Evolutionary conservation across 2,329 filamentous ascomycete genomes (phyloP).

Genomic region (Sporothrix euskadiensis): DNA sequence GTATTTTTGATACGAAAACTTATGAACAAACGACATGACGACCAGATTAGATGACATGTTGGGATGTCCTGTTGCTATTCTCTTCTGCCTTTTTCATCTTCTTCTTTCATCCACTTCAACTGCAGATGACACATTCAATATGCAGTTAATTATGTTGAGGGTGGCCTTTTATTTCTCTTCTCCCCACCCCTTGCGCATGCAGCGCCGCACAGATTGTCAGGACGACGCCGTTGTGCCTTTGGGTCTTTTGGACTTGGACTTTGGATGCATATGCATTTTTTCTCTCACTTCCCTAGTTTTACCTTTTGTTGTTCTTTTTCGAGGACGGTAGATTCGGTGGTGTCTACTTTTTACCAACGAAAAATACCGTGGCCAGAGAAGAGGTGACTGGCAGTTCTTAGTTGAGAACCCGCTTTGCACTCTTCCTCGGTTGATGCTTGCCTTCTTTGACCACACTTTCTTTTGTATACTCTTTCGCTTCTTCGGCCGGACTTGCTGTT

Average conservation of each 20-base stretch:
- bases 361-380: not conserved
- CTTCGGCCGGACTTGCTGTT: not conserved
- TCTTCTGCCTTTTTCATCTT: slow-evolving; percentile 25
- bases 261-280: not conserved
- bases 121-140: not conserved
- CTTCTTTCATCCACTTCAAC: not conserved
- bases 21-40: slow-evolving; percentile 32
- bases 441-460: slow-evolving; percentile 19
- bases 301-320: not conserved
- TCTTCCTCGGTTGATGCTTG: not conserved
- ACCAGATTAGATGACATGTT: slow-evolving; percentile 30
- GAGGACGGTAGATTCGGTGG: not conserved
- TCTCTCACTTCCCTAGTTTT: not conserved
- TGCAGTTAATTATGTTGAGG: not conserved
- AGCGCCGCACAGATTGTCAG: slow-evolving; percentile 7
- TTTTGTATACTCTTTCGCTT: slow-evolving; percentile 21
- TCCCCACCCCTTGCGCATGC: slow-evolving; percentile 6
- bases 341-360: not conserved
- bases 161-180: slow-evolving; percentile 14
- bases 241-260: not conserved
- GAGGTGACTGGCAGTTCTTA: not conserved
- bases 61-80: slow-evolving; percentile 20
- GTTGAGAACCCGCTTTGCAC: not conserved
- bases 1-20: slow-evolving; percentile 29
- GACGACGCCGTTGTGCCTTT: not conserved